These are phyloP conservation scores for Cyphellophora attinorum DNA, from an alignment of 2,329 filamentous ascomycete species.

Conservation along the genomic window DNA sequence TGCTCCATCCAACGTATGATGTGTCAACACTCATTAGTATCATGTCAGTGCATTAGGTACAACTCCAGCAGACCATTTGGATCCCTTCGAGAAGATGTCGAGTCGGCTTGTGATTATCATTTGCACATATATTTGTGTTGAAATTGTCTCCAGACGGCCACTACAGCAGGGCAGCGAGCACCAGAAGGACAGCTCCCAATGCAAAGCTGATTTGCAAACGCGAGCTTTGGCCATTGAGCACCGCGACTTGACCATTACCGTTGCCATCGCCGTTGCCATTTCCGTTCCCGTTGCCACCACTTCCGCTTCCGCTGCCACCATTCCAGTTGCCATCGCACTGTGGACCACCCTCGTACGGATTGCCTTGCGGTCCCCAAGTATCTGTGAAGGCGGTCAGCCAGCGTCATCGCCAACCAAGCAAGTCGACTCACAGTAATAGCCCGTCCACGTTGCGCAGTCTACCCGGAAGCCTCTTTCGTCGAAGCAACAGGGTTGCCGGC, in stretches of 20 bases:
- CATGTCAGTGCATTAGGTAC: no score
- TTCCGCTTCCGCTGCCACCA: constrained; percentile 6
- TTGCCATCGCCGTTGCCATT: constrained; percentile 3
- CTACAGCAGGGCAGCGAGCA: background rate
- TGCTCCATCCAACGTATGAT: no score
- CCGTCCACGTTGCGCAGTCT: constrained; percentile 19
- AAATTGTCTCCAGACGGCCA: no score
- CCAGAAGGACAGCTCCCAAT: background rate
- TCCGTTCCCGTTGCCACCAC: constrained; percentile 6
- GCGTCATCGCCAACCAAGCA: background rate
- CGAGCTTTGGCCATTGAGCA: background rate
- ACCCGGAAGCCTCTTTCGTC: constrained; percentile 19
- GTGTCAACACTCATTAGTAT: no score
- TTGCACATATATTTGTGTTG: no score
- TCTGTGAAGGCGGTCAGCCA: constrained; percentile 4
- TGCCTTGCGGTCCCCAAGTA: constrained; percentile 18
- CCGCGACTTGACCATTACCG: background rate
- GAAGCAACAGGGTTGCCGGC: constrained; percentile 16
- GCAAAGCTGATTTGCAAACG: background rate
- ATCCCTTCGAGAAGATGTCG: no score
- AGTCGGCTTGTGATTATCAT: no score
- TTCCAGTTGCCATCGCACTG: constrained; percentile 8
- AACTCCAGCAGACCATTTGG: no score
- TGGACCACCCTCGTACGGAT: constrained; percentile 15
- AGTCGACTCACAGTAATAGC: constrained; percentile 13